phyloP scores from a whole-genome alignment of 805 yeast genomes.

The Ogataea corticis region DNA sequence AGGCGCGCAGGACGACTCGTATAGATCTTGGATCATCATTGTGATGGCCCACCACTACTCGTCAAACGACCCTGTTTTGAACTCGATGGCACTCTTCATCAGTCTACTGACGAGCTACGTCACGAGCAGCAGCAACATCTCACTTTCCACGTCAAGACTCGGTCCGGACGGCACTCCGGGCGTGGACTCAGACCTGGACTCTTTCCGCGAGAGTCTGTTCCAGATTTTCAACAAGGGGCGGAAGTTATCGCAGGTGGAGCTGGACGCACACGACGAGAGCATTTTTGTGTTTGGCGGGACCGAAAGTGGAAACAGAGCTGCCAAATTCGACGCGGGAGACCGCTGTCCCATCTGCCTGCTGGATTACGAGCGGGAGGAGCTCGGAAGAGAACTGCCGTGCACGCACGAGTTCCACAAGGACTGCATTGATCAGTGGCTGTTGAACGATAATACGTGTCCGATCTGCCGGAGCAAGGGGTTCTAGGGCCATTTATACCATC shows the following conservation, averaged over 20 bases:
- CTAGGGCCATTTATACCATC: background rate
- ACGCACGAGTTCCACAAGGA: constrained; percentile 53
- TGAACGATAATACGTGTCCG: constrained; percentile 56
- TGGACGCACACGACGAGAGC: constrained; percentile 18
- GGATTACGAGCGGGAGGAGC: constrained; percentile 48
- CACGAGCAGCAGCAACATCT: constrained; percentile 15
- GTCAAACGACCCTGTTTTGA: constrained; percentile 39
- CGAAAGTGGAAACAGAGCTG: background rate
- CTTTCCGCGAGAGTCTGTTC: constrained; percentile 24
- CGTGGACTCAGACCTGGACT: constrained; percentile 20
- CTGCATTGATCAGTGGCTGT: constrained; percentile 61
- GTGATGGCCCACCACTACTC: constrained; percentile 60
- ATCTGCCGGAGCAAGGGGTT: constrained; percentile 50
- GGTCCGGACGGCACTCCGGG: constrained; percentile 3
- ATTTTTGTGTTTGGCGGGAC: constrained; percentile 17
- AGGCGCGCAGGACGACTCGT: constrained; percentile 14
- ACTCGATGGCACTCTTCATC: constrained; percentile 38
- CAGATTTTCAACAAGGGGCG: constrained; percentile 21
- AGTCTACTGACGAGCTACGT: constrained; percentile 26
- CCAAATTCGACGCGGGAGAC: constrained; percentile 29
- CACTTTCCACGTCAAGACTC: constrained; percentile 7
- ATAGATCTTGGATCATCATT: constrained; percentile 60
- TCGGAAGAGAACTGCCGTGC: constrained; percentile 48
- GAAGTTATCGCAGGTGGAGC: constrained; percentile 18
- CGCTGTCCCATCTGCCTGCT: constrained; percentile 54